Conservation (phyloP, 352 stramenopile genomes). For the Phytophthora pluvialis region DNA sequence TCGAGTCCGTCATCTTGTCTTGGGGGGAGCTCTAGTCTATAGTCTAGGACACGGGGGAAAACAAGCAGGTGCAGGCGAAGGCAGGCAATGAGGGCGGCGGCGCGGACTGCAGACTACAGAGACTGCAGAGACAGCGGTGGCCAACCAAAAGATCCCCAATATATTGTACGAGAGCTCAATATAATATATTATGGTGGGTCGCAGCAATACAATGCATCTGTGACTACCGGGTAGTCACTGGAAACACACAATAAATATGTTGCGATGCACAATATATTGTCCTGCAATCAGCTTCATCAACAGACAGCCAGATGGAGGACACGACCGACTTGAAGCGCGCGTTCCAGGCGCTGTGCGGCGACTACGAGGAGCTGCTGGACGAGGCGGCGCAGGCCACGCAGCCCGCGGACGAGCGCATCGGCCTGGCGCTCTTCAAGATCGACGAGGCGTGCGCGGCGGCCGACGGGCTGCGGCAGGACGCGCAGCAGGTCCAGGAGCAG, state of each 20-base stretch:
- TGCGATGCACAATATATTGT: not conserved
- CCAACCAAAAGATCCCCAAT: too few relatives aligned
- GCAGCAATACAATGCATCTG: too few relatives aligned
- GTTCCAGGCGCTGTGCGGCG: slow-evolving; percentile 61
- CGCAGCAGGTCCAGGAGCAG: slow-evolving; percentile 50
- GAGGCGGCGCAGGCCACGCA: slow-evolving; percentile 62
- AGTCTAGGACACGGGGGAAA: not conserved
- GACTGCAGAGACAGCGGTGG: too few relatives aligned
- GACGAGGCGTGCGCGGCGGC: slow-evolving; percentile 67
- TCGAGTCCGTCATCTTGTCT: slow-evolving; percentile 29
- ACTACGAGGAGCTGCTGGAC: slow-evolving; percentile 79
- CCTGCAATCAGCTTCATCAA: too few relatives aligned
- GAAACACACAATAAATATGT: too few relatives aligned
- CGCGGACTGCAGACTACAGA: not conserved
- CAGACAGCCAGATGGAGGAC: too few relatives aligned
- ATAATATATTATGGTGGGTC: too few relatives aligned
- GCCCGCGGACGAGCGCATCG: slow-evolving; percentile 72
- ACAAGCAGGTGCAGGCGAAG: not conserved
- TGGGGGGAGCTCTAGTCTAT: slow-evolving; percentile 3
- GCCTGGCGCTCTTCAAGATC: slow-evolving; percentile 83
- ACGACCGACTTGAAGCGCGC: slow-evolving; percentile 44
- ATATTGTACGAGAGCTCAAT: too few relatives aligned
- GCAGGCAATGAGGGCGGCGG: not conserved
- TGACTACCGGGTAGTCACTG: too few relatives aligned
- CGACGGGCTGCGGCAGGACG: slow-evolving; percentile 59